Base-by-base conservation (phyloP, 2,329 filamentous ascomycete genomes). In the Verticillium nubilum region DNA sequence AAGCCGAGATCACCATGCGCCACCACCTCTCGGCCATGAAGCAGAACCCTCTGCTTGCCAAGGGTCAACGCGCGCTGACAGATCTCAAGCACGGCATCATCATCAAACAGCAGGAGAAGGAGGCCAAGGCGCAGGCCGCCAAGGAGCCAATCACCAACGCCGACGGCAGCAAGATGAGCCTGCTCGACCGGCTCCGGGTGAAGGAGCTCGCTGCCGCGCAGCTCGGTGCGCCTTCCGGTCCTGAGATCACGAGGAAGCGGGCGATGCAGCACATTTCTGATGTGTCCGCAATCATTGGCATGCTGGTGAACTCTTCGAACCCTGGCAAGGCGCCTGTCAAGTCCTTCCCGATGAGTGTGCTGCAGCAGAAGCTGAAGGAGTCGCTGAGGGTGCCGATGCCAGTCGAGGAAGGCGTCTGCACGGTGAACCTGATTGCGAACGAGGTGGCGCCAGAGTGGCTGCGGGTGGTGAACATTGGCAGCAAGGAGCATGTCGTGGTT, bases 141-240 rank as follows among this genome's bases (percentile, higher is more conserved):
- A 67, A 67, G 35, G 27, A 29, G 26, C 15, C 55, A 13, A 27
- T 26, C 4, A 52, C 37, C 35, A 57, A 68, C 63, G 62, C 75
- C 1, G 77, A 78, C 56, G 79, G 75, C 52, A 72, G 73, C 53
- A 79, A 86, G 74, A 86, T 89, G 76, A 85, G 84, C 58, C 83
- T 96, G 26, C 80, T 95, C 60, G 90, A 93, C 71, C 87, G 90
- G 55, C 84, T 96, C 63, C 87, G 89, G 63, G 79, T 82, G 58
- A 94, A 94, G 76, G 84, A 90, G 65, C 72, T 81, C 65, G 78
- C 83, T 70, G 70, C 82, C 70, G 68, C 76, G 62, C 69, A 78
- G 65, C 62, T 80, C 65, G 63, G 72, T 68, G 64, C 75, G 61
- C 60, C 78, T 60, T 65, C 71, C 0, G 81, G 80, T 0, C 78